phyloP scores from a whole-genome alignment of 1,284 basidiomycete species.

The Ceratobasidium papillatum region DNA sequence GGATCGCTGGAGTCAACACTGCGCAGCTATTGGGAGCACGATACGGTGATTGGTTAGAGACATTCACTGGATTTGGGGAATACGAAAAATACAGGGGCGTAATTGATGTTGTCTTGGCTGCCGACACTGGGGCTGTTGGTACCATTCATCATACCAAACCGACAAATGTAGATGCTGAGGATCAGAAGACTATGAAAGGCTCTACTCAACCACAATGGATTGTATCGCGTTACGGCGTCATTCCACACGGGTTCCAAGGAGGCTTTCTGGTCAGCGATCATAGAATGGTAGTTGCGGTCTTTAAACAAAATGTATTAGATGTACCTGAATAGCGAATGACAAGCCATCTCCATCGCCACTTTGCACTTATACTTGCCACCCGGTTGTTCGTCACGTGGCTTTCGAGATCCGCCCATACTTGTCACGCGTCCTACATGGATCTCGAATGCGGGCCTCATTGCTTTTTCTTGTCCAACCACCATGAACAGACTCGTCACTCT shows the following conservation, averaged over 20 bases:
- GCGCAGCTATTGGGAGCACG: conserved; percentile 24
- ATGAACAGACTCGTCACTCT: conserved; percentile 33
- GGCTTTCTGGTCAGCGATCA: conserved; percentile 34
- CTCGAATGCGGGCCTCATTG: conserved; percentile 4
- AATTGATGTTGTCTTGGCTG: conserved; percentile 26
- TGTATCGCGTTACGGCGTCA: conserved; percentile 26
- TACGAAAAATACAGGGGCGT: conserved; percentile 25
- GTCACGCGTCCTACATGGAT: conserved; percentile 24
- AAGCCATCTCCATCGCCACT: conserved; percentile 4
- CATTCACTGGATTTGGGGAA: conserved; percentile 35
- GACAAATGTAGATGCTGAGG: neutral
- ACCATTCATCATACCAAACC: neutral
- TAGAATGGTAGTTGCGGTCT: conserved; percentile 25
- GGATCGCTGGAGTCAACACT: neutral
- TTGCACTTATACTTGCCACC: neutral
- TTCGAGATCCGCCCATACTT: conserved; percentile 25
- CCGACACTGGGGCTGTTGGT: conserved; percentile 23
- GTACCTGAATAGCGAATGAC: conserved; percentile 21
- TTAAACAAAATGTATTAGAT: conserved; percentile 27
- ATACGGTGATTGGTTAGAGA: conserved; percentile 32
- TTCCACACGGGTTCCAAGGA: conserved; percentile 33
- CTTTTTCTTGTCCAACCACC: conserved; percentile 11
- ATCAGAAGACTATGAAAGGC: conserved; percentile 4
- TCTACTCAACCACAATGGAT: conserved; percentile 12
- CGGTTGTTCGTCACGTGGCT: conserved; percentile 13